Percentiles rank a stretch among this genome's conserved stretches.
Evolutionary conservation across 768 basidiomycete species (phyloP).

Genomic region (Russula sp.): DNA sequence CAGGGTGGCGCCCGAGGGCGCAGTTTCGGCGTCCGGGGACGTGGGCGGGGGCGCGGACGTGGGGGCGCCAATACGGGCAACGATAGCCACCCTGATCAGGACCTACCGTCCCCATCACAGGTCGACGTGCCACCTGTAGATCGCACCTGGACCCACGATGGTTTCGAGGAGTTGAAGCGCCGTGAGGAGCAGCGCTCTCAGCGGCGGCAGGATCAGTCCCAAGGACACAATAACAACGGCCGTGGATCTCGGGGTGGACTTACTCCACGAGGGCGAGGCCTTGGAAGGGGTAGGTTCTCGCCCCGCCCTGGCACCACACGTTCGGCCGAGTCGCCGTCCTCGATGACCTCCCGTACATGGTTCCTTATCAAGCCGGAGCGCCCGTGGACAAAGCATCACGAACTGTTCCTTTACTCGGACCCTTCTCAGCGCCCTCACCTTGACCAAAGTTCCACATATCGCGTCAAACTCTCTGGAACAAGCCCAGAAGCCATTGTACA

Average conservation of each 20-base stretch:
- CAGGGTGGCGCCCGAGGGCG: constrained; percentile 62
- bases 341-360: constrained; percentile 40
- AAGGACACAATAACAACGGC: constrained; percentile 45
- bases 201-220: constrained; percentile 37
- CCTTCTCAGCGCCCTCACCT: constrained; percentile 50
- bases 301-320: constrained; percentile 25
- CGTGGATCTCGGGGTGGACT: constrained; percentile 40
- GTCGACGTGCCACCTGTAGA: constrained; percentile 54
- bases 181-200: constrained; percentile 53
- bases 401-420: constrained; percentile 67
- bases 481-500: constrained; percentile 39
- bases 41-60: constrained; percentile 32
- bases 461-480: constrained; percentile 58
- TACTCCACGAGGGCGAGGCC: constrained; percentile 36
- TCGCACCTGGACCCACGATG: constrained; percentile 76
- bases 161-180: constrained; percentile 81
- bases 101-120: constrained; percentile 26
- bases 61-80: constrained; percentile 21
- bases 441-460: constrained; percentile 48
- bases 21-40: constrained; percentile 51
- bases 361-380: constrained; percentile 72
- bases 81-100: constrained; percentile 18
- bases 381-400: constrained; percentile 80
- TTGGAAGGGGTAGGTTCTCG: constrained; percentile 36
- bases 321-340: constrained; percentile 35